These are phyloP conservation scores for Solanum dulcamara DNA, from an alignment of 257 asterid genomes.

Conservation along the genomic window DNA sequence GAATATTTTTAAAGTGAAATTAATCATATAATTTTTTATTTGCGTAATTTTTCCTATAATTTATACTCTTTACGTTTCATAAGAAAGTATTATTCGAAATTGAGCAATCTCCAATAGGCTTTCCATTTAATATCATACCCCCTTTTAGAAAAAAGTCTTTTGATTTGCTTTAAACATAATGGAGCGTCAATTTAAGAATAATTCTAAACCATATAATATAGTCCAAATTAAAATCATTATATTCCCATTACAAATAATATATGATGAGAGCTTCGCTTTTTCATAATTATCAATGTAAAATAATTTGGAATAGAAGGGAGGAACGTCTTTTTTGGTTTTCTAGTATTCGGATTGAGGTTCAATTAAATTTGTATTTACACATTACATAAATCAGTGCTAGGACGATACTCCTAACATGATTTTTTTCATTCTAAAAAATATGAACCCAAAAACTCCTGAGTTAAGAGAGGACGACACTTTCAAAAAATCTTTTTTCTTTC, in stretches of 20 bases:
- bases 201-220: neutral
- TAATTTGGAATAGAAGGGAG: neutral
- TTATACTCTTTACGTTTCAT: neutral
- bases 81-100: no score
- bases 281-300: neutral
- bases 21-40: no score
- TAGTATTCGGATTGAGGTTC: neutral
- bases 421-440: neutral
- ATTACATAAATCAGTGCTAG: neutral
- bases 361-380: neutral
- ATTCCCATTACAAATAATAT: neutral
- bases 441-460: fast-evolving
- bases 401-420: neutral
- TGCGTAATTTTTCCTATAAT: no score
- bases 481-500: no score
- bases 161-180: neutral
- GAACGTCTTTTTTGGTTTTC: neutral
- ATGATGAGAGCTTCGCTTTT: neutral
- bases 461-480: neutral
- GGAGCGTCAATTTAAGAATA: neutral
- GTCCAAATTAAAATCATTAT: neutral
- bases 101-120: neutral
- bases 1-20: no score
- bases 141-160: neutral
- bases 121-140: neutral